Evolutionary conservation across 768 basidiomycete species (phyloP).

Genomic region (Lepiota venenata): DNA sequence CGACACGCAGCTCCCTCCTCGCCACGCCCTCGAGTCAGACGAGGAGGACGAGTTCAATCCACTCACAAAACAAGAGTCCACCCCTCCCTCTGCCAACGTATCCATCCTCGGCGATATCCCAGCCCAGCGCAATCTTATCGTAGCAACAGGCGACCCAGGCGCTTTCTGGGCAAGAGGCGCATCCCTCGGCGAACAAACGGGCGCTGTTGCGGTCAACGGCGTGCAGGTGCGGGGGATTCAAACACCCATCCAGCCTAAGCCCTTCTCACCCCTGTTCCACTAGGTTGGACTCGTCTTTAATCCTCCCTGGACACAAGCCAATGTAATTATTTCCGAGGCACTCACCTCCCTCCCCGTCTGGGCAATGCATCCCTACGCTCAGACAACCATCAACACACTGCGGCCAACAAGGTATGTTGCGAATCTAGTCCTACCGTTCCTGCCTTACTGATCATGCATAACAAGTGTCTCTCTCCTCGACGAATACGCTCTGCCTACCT

Average conservation of each 20-base stretch:
- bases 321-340: slow-evolving; percentile 51
- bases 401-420: slow-evolving; percentile 43
- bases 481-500: slow-evolving; percentile 46
- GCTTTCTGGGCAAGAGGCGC: slow-evolving; percentile 50
- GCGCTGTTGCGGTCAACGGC: slow-evolving; percentile 40
- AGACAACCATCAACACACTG: slow-evolving; percentile 35
- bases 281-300: slow-evolving; percentile 51
- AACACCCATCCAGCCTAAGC: not conserved
- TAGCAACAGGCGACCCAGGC: slow-evolving; percentile 46
- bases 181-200: slow-evolving; percentile 48
- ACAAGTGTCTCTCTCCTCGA: slow-evolving; percentile 49
- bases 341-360: slow-evolving; percentile 45
- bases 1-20: slow-evolving; percentile 52
- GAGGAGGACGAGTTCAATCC: slow-evolving; percentile 64
- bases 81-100: slow-evolving; percentile 24
- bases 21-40: slow-evolving; percentile 63
- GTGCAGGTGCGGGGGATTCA: slow-evolving; percentile 34
- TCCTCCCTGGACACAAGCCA: slow-evolving; percentile 44
- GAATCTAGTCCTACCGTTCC: not conserved
- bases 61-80: slow-evolving; percentile 21
- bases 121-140: slow-evolving; percentile 28
- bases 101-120: slow-evolving; percentile 35
- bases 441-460: not conserved
- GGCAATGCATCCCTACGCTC: slow-evolving; percentile 47
- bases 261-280: not conserved